Base-by-base conservation (phyloP, 2,329 filamentous ascomycete species). In the Hypoxylon sp. region DNA sequence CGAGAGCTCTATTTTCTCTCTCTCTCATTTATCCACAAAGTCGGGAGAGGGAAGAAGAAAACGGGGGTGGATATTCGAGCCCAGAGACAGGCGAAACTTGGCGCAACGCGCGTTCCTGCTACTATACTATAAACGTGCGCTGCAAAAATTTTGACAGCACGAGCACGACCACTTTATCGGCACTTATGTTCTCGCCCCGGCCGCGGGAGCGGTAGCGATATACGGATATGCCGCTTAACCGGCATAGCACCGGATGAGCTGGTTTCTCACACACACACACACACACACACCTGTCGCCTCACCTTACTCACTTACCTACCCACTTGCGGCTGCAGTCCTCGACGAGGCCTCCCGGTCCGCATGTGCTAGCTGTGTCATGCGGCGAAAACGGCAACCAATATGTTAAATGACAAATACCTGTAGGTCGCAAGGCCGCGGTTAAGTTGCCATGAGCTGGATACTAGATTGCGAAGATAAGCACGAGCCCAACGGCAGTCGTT, bases 21-120 rank as follows among this genome's bases (percentile, higher is more conserved):
- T 15, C 15, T 40, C 17, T 50, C 48, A 60, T 61, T 61, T 61
- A 61, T 61, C 58, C 58, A 61, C 48, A 49, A 48, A 20, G 58
- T 57, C 55, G 46, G 52, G 35, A 60, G 31, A 35, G 3, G 11
- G 26, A 27, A 27, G n/a, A n/a, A n/a, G n/a, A 27, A 9, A 11
- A 27, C 52, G 31, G 48, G 57, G 57, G 51, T 48, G 38, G 47
- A 59, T 55, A 48, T 56, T 48, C 27, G 43, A 37, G 9, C 13
- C 21, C 33, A 37, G 3, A 13, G 13, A 47, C 20, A 46, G 43
- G 24, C 27, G n/a, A 37, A 47, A 54, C 48, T 49, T 56, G 53
- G 43, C 52, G 15, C 48, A 35, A 55, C 52, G 26, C 48, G 48
- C 49, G 52, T 52, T 56, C 52, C 57, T 33, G 33, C 24, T 60